A percentile compares a stretch with the other conserved stretches of the same genome.
Evolutionary conservation across 345 rosid genomes (phyloP).

Genomic region (Salix caprea): DNA sequence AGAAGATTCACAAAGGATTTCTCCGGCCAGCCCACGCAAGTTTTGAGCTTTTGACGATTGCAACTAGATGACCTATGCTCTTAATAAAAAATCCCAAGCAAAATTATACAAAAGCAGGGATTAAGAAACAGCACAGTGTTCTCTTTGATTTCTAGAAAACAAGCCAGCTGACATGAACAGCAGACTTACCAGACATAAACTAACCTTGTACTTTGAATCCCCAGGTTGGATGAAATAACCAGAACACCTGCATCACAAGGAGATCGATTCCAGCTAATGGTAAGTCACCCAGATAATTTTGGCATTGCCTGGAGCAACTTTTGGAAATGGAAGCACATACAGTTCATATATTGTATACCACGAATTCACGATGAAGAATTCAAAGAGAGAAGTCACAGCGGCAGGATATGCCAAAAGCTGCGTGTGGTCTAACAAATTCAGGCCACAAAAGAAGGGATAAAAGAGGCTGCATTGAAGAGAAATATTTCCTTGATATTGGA

Average conservation of each 20-base stretch:
- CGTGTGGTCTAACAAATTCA: constrained; percentile 1
- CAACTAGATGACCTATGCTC: not conserved
- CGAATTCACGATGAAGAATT: not conserved
- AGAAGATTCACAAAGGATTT: not conserved
- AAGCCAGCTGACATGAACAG: not conserved
- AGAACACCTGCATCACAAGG: constrained; percentile 10
- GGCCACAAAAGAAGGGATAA: not conserved
- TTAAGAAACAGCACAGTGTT: not conserved
- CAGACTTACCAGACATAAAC: not conserved
- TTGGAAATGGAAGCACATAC: not conserved
- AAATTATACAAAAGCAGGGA: not conserved
- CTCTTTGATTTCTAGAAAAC: not conserved
- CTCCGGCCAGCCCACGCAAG: not conserved
- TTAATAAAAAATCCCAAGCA: not conserved
- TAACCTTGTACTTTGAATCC: not conserved
- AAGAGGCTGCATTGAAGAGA: not conserved
- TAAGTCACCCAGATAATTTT: not conserved
- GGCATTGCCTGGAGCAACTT: not conserved
- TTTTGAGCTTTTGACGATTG: not conserved
- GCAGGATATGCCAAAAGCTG: constrained; percentile 3
- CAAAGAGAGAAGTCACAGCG: not conserved
- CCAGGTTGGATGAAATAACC: not conserved
- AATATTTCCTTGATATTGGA: not conserved
- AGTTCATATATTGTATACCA: not conserved
- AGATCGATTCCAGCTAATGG: constrained; percentile 8